A percentile compares a stretch with the other conserved stretches of the same genome.
phyloP scores from a whole-genome alignment of 2,329 filamentous ascomycete species.

The Trichoderma pleuroti region DNA sequence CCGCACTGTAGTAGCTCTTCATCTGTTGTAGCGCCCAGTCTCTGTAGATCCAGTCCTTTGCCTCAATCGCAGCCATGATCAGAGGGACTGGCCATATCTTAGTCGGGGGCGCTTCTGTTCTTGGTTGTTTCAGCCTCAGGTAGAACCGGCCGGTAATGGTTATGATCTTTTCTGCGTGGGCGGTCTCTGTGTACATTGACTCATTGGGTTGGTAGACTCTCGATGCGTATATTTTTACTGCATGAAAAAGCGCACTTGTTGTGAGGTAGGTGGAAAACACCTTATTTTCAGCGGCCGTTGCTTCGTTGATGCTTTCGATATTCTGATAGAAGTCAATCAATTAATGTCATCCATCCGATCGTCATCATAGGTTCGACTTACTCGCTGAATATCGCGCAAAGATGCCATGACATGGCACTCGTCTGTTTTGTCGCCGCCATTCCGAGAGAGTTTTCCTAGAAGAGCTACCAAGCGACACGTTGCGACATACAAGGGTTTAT shows the following conservation, averaged over 20 bases:
- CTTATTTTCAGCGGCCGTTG: background rate
- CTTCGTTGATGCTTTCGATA: background rate
- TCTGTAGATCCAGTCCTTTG: background rate
- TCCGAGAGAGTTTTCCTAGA: background rate
- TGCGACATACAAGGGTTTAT: background rate
- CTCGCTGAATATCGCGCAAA: background rate
- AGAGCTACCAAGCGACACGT: background rate
- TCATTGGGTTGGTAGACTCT: background rate
- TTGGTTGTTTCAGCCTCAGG: background rate
- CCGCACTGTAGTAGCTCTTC: background rate
- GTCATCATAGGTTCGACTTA: background rate
- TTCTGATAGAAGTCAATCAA: background rate
- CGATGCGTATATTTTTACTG: background rate
- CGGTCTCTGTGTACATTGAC: background rate
- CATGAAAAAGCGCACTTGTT: background rate
- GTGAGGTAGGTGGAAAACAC: background rate
- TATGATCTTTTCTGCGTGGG: background rate
- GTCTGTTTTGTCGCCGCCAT: background rate
- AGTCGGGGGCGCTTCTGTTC: background rate
- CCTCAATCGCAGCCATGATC: background rate
- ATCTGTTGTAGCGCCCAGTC: background rate
- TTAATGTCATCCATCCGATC: background rate
- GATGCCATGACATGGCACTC: background rate
- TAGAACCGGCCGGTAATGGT: background rate
- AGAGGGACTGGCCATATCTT: background rate